Conservation (phyloP, 345 rosid genomes). For the Acer campestre region DNA sequence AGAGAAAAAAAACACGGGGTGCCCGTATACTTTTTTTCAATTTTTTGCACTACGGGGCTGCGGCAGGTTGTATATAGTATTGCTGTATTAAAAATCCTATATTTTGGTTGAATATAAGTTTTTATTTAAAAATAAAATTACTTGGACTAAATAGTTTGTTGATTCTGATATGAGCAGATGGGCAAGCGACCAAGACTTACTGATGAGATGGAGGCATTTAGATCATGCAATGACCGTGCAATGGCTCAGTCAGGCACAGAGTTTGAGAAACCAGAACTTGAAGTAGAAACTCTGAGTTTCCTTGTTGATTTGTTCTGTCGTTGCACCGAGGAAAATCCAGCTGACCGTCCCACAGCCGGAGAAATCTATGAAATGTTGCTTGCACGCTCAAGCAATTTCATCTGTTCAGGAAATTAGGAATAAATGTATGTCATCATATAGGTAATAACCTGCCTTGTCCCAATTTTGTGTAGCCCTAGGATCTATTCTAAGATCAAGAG, state of each 20-base stretch:
- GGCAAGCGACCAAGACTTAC: slow-evolving; percentile 76
- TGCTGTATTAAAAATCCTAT: neutral
- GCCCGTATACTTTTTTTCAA: no score
- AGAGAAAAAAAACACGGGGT: no score
- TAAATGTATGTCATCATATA: slow-evolving; percentile 12
- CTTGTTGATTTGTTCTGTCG: slow-evolving; percentile 62
- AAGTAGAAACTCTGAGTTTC: slow-evolving; percentile 54
- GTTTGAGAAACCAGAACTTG: slow-evolving; percentile 42
- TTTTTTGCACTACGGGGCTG: no score
- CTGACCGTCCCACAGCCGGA: slow-evolving; percentile 63
- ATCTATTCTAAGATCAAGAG: slow-evolving; percentile 7
- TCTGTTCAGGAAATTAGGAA: slow-evolving; percentile 22
- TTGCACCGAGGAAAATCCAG: slow-evolving; percentile 74
- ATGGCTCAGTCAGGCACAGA: slow-evolving; percentile 32
- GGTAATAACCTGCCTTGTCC: slow-evolving; percentile 6
- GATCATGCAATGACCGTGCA: slow-evolving; percentile 34
- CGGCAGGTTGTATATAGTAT: no score
- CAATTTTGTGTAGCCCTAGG: slow-evolving; percentile 35
- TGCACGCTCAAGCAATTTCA: slow-evolving; percentile 27
- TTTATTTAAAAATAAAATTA: no score
- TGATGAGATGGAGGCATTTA: slow-evolving; percentile 54
- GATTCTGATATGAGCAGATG: slow-evolving; percentile 40
- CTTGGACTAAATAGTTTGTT: neutral
- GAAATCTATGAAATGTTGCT: slow-evolving; percentile 56
- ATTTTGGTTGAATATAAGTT: neutral